These are phyloP conservation scores for Xylaria acuta DNA, from an alignment of 495 filamentous ascomycete genomes.

Conservation along the genomic window DNA sequence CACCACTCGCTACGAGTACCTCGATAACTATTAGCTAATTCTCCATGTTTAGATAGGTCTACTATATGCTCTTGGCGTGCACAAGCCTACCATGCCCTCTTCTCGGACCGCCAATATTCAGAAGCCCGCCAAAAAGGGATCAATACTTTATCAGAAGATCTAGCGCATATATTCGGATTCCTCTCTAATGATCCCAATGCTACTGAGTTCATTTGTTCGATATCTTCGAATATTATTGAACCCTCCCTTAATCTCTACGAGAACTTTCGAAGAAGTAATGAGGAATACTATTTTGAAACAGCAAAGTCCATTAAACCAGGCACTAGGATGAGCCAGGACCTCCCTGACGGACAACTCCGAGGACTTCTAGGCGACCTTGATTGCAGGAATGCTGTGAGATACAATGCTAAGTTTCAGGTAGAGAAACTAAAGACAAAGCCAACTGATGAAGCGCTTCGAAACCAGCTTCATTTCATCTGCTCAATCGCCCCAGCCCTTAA, in stretches of 20 bases:
- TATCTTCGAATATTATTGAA: not conserved
- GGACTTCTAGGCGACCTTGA: not conserved
- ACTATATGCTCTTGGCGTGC: not conserved
- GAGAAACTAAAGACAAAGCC: not conserved
- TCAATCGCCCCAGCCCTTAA: not conserved
- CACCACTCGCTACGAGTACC: not conserved
- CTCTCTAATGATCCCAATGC: not conserved
- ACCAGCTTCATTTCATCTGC: not conserved
- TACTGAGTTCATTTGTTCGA: not conserved
- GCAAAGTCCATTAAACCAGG: not conserved
- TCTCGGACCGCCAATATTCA: not conserved
- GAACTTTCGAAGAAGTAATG: not conserved
- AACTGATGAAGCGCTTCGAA: not conserved
- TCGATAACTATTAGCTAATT: not conserved
- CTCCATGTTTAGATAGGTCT: not conserved
- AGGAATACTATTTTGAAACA: not conserved
- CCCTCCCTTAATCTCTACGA: not conserved
- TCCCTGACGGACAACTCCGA: not conserved
- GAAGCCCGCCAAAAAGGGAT: not conserved
- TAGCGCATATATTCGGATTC: not conserved
- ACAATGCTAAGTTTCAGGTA: not conserved
- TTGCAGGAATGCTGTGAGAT: not conserved
- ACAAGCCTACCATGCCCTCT: conserved; percentile 6
- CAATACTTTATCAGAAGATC: not conserved
- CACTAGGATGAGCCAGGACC: not conserved